Conservation (phyloP, 108 stramenopile species). For the Thalassiosira profunda region DNA sequence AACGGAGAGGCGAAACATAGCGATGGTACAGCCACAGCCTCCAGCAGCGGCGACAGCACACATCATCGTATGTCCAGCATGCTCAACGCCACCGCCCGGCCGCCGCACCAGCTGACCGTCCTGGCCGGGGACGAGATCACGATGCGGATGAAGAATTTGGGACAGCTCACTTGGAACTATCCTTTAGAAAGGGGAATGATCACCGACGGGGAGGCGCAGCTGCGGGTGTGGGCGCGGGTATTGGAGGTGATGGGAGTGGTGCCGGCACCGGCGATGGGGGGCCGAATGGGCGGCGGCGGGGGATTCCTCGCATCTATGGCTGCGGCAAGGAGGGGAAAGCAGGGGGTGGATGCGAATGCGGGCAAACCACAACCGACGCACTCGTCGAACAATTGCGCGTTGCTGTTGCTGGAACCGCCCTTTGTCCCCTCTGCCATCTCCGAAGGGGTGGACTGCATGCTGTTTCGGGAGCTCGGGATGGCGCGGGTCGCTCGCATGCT, state of each 20-base stretch:
- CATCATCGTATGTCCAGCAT: constrained; percentile 29
- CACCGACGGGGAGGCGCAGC: constrained; percentile 73
- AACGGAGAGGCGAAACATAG: neutral
- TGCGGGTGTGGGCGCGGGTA: constrained; percentile 78
- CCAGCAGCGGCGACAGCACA: neutral
- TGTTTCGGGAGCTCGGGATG: constrained; percentile 51
- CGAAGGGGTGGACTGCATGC: constrained; percentile 42
- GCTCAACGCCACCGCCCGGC: constrained; percentile 80
- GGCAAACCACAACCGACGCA: neutral
- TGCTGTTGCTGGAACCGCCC: constrained; percentile 46
- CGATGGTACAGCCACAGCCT: too few species aligned
- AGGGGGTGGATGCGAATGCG: neutral
- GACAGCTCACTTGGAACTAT: constrained; percentile 56
- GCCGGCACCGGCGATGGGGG: constrained; percentile 31
- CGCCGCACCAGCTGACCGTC: constrained; percentile 78
- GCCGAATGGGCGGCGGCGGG: constrained; percentile 53
- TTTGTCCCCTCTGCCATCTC: constrained; percentile 51
- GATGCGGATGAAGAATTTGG: constrained; percentile 65
- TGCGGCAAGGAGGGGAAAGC: constrained; percentile 7
- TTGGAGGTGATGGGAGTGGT: constrained; percentile 55
- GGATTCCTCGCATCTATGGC: constrained; percentile 3
- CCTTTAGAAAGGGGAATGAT: constrained; percentile 77
- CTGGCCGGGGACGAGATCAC: constrained; percentile 76
- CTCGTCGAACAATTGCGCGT: constrained; percentile 26
- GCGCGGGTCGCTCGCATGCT: constrained; percentile 39